phyloP scores from a whole-genome alignment of 352 stramenopile genomes.

The Phytophthora boehmeriae region DNA sequence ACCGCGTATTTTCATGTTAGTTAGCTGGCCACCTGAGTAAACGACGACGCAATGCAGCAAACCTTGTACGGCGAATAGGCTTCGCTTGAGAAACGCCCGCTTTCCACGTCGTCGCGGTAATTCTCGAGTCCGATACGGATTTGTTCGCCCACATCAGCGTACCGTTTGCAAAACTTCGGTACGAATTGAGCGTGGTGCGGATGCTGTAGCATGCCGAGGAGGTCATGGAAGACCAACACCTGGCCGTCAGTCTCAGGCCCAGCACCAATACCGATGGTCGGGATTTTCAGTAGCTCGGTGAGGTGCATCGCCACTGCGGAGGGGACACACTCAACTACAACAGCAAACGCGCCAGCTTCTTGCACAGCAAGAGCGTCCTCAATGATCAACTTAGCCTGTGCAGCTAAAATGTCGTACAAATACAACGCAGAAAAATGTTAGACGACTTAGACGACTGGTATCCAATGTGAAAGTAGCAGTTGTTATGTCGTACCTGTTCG shows the following conservation, averaged over 20 bases:
- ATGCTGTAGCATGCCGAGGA: slow-evolving; percentile 98
- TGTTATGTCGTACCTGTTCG: slow-evolving; percentile 79
- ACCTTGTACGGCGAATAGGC: slow-evolving; percentile 96
- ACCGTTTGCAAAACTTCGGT: slow-evolving; percentile 99
- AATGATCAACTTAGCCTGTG: slow-evolving; percentile 91
- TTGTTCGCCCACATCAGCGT: slow-evolving; percentile 94
- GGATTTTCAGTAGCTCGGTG: slow-evolving; percentile 96
- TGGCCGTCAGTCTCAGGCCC: slow-evolving; percentile 94
- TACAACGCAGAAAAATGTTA: not conserved
- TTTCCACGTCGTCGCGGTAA: slow-evolving; percentile 98
- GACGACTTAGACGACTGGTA: not conserved
- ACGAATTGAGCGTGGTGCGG: slow-evolving; percentile 96
- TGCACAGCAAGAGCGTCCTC: slow-evolving; percentile 96
- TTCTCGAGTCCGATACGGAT: slow-evolving; percentile 93
- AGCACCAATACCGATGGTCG: slow-evolving; percentile 98
- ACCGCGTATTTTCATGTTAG: not conserved
- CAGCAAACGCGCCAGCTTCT: slow-evolving; percentile 95
- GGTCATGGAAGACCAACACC: slow-evolving; percentile 98
- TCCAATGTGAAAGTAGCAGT: not conserved
- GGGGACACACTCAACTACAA: slow-evolving; percentile 89
- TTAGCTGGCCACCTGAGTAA: not conserved
- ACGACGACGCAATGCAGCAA: not conserved
- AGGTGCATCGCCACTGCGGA: slow-evolving; percentile 92
- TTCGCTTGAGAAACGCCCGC: slow-evolving; percentile 92
- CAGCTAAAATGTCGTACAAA: slow-evolving; percentile 33